phyloP scores from a whole-genome alignment of 2,329 filamentous ascomycete genomes.

The Trichocomaceae sp. region DNA sequence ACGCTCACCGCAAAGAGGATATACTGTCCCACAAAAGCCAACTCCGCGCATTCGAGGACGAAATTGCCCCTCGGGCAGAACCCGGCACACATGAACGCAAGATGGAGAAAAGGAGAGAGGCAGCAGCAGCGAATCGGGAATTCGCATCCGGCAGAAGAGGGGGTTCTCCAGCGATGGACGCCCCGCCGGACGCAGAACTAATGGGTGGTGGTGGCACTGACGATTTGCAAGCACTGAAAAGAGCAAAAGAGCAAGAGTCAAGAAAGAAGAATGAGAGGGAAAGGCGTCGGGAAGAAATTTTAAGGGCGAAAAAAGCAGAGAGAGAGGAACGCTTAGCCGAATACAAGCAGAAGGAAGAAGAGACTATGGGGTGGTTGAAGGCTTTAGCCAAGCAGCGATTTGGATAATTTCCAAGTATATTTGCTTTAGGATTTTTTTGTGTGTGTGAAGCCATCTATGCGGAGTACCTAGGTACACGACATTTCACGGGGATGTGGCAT shows the following conservation, averaged over 20 bases:
- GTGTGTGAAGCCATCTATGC: too few species aligned
- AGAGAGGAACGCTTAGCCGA: slow-evolving; percentile 67
- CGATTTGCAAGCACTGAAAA: slow-evolving; percentile 57
- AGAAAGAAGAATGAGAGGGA: slow-evolving; percentile 78
- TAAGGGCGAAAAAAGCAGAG: slow-evolving; percentile 68
- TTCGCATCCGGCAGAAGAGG: slow-evolving; percentile 58
- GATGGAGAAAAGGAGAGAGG: slow-evolving; percentile 75
- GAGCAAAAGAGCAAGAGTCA: slow-evolving; percentile 58
- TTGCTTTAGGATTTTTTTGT: too few species aligned
- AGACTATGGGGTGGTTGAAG: slow-evolving; percentile 74
- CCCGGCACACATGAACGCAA: slow-evolving; percentile 73
- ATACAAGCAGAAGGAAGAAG: slow-evolving; percentile 70
- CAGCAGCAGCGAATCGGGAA: slow-evolving; percentile 63
- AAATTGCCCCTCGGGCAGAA: slow-evolving; percentile 75
- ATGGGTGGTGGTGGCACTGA: slow-evolving; percentile 62
- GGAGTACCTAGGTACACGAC: neutral
- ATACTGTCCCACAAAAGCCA: slow-evolving; percentile 44
- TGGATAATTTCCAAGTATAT: slow-evolving; percentile 42
- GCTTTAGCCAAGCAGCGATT: slow-evolving; percentile 73
- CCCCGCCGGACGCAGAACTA: slow-evolving; percentile 66
- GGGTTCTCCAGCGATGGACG: slow-evolving; percentile 53
- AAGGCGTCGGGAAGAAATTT: slow-evolving; percentile 70
- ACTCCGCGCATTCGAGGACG: slow-evolving; percentile 49
- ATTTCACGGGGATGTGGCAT: neutral
- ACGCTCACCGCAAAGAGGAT: slow-evolving; percentile 39